Evolutionary conservation across 2,329 filamentous ascomycete genomes (phyloP), one percentile per base, ranked within the genome.

Genomic region (Aschersonia sp.): DNA sequence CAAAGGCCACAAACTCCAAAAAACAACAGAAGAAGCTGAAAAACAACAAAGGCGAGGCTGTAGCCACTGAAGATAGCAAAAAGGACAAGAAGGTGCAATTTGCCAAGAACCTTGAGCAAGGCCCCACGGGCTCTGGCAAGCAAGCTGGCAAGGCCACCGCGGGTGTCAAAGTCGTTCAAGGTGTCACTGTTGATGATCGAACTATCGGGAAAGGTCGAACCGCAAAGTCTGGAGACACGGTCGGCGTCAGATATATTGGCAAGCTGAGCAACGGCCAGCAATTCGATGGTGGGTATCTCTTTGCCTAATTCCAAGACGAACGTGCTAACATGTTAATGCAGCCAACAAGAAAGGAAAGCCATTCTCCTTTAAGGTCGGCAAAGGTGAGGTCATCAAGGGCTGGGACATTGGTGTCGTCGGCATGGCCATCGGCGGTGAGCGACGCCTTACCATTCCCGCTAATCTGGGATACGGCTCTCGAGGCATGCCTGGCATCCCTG

Each of bases 311-410:
- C 32, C 2, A 6, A 38, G 32, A 38, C 32, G 32, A 2, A 42
- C 9, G 40, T 28, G 40, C 40, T 42, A 20, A 42, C 3, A 7
- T 7, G 40, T 5, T 42, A n/a, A 28, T 31, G 31, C 38, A 89
- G 87, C 89, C 68, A 97, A 98, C 78, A 98, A 97, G 78, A 96
- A 94, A 74, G 92, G 92, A 60, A 89, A 94, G 74, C 91, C 94
- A 50, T 98, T 98, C 73, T 78, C 77, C 56, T 97, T 97, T 80
- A 94, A 91, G 75, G 81, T 94, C 52, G 94, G 92, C 57, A 80
- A 82, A 63, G 89, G 89, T 52, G 87, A 97, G 68, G 94, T 98
- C 60, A 98, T 98, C 74, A 92, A 94, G 78, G 92, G 92, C 57
- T 97, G 92, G 94, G 94, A 98, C 65, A 79, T 97, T 55, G 92